Evolutionary conservation across 352 stramenopile species (phyloP).

Genomic region (Phytophthora syringae): DNA sequence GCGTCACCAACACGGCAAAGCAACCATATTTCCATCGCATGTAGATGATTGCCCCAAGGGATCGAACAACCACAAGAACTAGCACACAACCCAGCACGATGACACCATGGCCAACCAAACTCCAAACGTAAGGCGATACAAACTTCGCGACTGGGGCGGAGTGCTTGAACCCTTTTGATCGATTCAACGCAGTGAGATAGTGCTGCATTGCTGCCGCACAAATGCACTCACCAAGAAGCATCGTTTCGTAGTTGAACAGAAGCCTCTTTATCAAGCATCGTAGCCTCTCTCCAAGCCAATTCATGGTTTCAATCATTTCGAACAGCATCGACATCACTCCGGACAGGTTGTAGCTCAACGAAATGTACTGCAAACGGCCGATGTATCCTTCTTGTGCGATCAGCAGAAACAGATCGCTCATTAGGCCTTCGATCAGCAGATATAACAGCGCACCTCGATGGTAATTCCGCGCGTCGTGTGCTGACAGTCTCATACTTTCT

Average conservation of each 20-base stretch:
- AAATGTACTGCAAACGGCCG: conserved; percentile 40
- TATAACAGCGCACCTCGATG: conserved; percentile 36
- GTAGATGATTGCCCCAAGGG: conserved; percentile 29
- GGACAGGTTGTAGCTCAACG: conserved; percentile 43
- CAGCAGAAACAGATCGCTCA: conserved; percentile 42
- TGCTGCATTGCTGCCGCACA: conserved; percentile 34
- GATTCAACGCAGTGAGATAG: conserved; percentile 39
- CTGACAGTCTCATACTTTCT: conserved; percentile 34
- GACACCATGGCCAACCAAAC: conserved; percentile 33
- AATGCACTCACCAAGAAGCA: conserved; percentile 36
- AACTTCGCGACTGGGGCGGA: conserved; percentile 9
- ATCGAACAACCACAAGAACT: conserved; percentile 26
- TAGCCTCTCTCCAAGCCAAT: conserved; percentile 22
- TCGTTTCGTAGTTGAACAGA: conserved; percentile 45
- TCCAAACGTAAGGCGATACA: conserved; percentile 39
- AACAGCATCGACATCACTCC: conserved; percentile 45
- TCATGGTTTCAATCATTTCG: conserved; percentile 41
- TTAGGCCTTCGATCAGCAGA: conserved; percentile 39
- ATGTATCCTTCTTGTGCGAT: conserved; percentile 39
- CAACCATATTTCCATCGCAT: conserved; percentile 22
- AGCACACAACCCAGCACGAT: conserved; percentile 33
- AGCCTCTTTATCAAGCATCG: conserved; percentile 33
- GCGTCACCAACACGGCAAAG: conserved; percentile 19
- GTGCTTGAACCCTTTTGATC: conserved; percentile 19
- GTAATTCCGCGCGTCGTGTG: conserved; percentile 38